phyloP scores from a whole-genome alignment of 352 stramenopile genomes.

The Phytophthora megakarya region DNA sequence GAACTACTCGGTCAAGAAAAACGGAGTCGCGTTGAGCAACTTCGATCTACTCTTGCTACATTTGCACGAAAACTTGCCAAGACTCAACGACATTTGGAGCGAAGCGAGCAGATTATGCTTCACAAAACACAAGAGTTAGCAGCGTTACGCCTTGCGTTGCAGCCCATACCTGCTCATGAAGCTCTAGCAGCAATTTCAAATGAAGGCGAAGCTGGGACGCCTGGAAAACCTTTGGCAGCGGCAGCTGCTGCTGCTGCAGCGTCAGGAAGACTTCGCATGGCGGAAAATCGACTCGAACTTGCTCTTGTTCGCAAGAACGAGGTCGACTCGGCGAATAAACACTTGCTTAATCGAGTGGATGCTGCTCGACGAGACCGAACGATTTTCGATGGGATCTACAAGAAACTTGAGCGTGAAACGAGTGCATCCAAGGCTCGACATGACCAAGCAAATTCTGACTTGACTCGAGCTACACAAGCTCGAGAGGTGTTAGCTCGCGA shows the following conservation, averaged over 20 bases:
- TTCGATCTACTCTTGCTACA: slow-evolving; percentile 53
- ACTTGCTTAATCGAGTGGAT: slow-evolving; percentile 72
- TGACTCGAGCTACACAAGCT: slow-evolving; percentile 48
- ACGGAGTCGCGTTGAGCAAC: slow-evolving; percentile 52
- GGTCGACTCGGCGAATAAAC: slow-evolving; percentile 82
- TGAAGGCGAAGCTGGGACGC: slow-evolving; percentile 20
- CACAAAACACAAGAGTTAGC: slow-evolving; percentile 57
- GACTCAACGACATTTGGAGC: slow-evolving; percentile 45
- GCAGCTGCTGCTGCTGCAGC: slow-evolving; percentile 52
- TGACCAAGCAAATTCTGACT: slow-evolving; percentile 49
- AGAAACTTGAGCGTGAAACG: slow-evolving; percentile 81
- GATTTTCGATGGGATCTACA: slow-evolving; percentile 87
- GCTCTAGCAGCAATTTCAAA: slow-evolving; percentile 9
- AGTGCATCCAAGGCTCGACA: slow-evolving; percentile 55
- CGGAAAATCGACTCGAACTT: slow-evolving; percentile 78
- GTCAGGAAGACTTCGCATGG: slow-evolving; percentile 51
- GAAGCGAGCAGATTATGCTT: slow-evolving; percentile 53
- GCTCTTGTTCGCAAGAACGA: slow-evolving; percentile 83
- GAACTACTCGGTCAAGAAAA: slow-evolving; percentile 61
- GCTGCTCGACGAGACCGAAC: slow-evolving; percentile 68
- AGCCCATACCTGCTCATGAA: slow-evolving; percentile 31
- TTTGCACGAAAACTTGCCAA: slow-evolving; percentile 60
- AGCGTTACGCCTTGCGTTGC: slow-evolving; percentile 32
- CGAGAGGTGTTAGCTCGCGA: slow-evolving; percentile 53
- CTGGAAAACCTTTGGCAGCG: slow-evolving; percentile 26